Evolutionary conservation across 495 filamentous ascomycete species (phyloP).

Genomic region (Lasiosphaeria hispida): DNA sequence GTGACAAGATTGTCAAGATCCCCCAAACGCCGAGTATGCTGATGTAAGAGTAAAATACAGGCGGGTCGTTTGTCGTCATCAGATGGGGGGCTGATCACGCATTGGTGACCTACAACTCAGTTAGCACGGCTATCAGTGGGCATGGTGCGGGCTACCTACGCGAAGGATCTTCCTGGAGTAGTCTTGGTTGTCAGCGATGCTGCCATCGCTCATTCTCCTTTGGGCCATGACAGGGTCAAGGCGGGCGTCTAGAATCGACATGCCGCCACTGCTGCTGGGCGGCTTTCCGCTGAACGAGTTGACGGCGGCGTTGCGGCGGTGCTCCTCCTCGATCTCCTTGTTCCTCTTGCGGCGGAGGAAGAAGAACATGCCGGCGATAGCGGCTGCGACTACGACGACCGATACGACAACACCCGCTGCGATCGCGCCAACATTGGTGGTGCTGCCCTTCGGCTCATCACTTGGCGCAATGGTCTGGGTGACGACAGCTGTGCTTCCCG

Average conservation of each 20-base stretch:
- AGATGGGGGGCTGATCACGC: slow-evolving; percentile 44
- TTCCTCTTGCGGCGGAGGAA: slow-evolving; percentile 72
- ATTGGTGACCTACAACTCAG: slow-evolving; percentile 50
- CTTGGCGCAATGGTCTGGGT: slow-evolving; percentile 15
- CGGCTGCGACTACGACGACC: slow-evolving; percentile 64
- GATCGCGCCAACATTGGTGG: slow-evolving; percentile 60
- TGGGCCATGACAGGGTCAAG: slow-evolving; percentile 88
- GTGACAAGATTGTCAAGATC: slow-evolving; percentile 38
- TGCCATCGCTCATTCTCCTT: slow-evolving; percentile 88
- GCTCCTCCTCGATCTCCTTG: slow-evolving; percentile 73
- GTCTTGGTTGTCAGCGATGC: slow-evolving; percentile 96
- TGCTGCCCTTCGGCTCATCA: slow-evolving; percentile 49
- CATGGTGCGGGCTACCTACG: slow-evolving; percentile 50
- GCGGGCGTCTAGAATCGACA: slow-evolving; percentile 73
- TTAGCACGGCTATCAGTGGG: slow-evolving; percentile 23
- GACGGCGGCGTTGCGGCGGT: slow-evolving; percentile 69
- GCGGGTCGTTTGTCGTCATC: slow-evolving; percentile 50
- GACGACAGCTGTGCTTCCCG: slow-evolving; percentile 20
- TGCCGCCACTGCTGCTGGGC: slow-evolving; percentile 52
- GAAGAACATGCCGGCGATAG: slow-evolving; percentile 68
- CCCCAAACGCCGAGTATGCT: slow-evolving; percentile 54
- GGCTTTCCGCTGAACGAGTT: slow-evolving; percentile 65
- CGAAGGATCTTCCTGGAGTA: slow-evolving; percentile 95
- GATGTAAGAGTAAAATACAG: slow-evolving; percentile 45
- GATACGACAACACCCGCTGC: slow-evolving; percentile 87